phyloP scores from a whole-genome alignment of 257 asterid genomes.

The Haberlea rhodopensis region DNA sequence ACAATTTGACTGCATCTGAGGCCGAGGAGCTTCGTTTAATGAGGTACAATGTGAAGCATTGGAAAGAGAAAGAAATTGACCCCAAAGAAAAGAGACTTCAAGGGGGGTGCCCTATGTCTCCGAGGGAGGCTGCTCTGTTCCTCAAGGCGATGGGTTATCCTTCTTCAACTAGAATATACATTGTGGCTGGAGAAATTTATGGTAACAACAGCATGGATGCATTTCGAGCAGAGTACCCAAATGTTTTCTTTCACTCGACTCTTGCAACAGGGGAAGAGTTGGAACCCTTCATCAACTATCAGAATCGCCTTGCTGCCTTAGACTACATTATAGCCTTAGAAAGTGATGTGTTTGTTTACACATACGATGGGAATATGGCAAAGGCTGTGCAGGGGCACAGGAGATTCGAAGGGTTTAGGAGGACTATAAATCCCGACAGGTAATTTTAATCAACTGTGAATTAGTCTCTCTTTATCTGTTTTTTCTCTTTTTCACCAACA shows the following conservation, averaged over 20 bases:
- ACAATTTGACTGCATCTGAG: conserved; percentile 60
- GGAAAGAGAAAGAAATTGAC: conserved; percentile 96
- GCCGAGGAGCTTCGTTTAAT: conserved; percentile 75
- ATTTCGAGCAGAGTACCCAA: conserved; percentile 66
- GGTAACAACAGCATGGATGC: conserved; percentile 82
- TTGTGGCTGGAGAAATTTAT: conserved; percentile 85
- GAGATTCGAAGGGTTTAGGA: conserved; percentile 72
- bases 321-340: conserved; percentile 83
- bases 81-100: conserved; percentile 54
- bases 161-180: conserved; percentile 62
- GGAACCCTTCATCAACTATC: conserved; percentile 52
- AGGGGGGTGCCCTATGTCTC: conserved; percentile 98
- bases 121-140: conserved; percentile 79
- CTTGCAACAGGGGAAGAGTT: conserved; percentile 71
- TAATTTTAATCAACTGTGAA: no score
- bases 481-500: no score
- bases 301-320: conserved; percentile 92
- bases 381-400: conserved; percentile 98
- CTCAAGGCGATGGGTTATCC: conserved; percentile 97
- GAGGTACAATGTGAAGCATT: conserved; percentile 80
- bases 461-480: no score
- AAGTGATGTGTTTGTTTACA: conserved; percentile 80
- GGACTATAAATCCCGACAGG: conserved; percentile 95
- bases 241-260: conserved; percentile 78
- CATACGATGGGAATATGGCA: conserved; percentile 98